Evolutionary conservation across 1,139 yeast genomes (phyloP).

Genomic region (Zygoascus meyerae): DNA sequence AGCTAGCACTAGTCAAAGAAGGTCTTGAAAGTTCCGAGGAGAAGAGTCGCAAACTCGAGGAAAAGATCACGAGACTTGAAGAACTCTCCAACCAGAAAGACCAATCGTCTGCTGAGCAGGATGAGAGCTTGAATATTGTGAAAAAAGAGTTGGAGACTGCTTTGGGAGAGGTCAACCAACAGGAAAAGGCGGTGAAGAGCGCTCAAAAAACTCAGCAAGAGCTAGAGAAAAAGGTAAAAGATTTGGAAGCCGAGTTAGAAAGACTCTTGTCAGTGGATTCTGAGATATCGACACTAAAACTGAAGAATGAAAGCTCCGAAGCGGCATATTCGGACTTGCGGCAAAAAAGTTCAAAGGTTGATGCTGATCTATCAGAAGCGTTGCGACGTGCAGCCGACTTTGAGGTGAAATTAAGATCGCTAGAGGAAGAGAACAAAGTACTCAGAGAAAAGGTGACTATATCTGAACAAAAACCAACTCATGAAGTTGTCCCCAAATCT

Average conservation of each 20-base stretch:
- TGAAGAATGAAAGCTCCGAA: no score
- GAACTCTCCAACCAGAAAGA: no score
- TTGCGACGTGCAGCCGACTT: not conserved
- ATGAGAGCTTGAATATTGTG: no score
- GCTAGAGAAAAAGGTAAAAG: not conserved
- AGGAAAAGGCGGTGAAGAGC: not conserved
- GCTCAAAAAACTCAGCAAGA: not conserved
- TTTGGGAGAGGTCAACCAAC: not conserved
- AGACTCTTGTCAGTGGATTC: not conserved
- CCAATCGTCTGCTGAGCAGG: no score
- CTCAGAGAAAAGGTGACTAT: conserved; percentile 9
- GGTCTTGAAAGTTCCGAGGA: not conserved
- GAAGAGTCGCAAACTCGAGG: not conserved
- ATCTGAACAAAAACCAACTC: conserved; percentile 10
- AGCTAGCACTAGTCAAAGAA: not conserved
- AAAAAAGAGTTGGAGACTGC: not conserved
- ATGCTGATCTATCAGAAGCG: not conserved
- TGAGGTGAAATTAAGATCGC: not conserved
- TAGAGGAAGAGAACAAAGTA: conserved; percentile 20
- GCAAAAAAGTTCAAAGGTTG: conserved; percentile 4
- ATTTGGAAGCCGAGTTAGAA: not conserved
- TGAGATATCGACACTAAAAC: not conserved
- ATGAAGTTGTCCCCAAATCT: conserved; percentile 44
- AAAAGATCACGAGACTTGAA: not conserved
- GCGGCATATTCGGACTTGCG: not conserved